Evolutionary conservation across 345 rosid genomes (phyloP).

Genomic region (Salix dunnii): DNA sequence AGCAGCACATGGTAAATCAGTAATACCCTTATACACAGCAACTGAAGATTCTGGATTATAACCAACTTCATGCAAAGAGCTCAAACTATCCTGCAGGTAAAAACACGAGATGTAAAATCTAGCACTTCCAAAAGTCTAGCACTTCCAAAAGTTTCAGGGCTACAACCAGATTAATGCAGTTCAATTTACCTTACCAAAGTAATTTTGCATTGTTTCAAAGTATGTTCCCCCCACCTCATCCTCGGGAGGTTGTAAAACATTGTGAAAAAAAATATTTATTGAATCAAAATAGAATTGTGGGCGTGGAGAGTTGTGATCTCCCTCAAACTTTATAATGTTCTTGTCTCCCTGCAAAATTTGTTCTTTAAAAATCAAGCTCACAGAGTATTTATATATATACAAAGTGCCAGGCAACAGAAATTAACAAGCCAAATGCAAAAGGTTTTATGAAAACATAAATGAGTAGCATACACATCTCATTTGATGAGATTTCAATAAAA

Average conservation of each 20-base stretch:
- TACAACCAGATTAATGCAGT: slow-evolving; percentile 9
- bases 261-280: slow-evolving; percentile 87
- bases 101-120: slow-evolving; percentile 22
- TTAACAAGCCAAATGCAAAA: neutral
- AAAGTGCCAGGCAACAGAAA: neutral
- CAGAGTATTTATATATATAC: neutral
- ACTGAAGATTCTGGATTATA: slow-evolving; percentile 48
- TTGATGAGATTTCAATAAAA: neutral
- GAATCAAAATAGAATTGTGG: slow-evolving; percentile 97
- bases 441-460: neutral
- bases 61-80: slow-evolving; percentile 42
- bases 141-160: slow-evolving; percentile 19
- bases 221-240: slow-evolving; percentile 58
- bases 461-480: neutral
- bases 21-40: slow-evolving; percentile 39
- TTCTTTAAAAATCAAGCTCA: slow-evolving; percentile 16
- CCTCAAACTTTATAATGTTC: slow-evolving; percentile 93
- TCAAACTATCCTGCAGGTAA: slow-evolving; percentile 64
- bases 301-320: slow-evolving; percentile 97
- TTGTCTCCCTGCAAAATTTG: slow-evolving; percentile 78
- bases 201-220: slow-evolving; percentile 58
- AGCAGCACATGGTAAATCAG: slow-evolving; percentile 12
- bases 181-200: slow-evolving; percentile 78
- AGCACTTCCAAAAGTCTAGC: slow-evolving; percentile 10
- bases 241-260: slow-evolving; percentile 89